Evolutionary conservation across 1,139 yeast genomes (phyloP).

Genomic region (Blastobotrys aristatus): DNA sequence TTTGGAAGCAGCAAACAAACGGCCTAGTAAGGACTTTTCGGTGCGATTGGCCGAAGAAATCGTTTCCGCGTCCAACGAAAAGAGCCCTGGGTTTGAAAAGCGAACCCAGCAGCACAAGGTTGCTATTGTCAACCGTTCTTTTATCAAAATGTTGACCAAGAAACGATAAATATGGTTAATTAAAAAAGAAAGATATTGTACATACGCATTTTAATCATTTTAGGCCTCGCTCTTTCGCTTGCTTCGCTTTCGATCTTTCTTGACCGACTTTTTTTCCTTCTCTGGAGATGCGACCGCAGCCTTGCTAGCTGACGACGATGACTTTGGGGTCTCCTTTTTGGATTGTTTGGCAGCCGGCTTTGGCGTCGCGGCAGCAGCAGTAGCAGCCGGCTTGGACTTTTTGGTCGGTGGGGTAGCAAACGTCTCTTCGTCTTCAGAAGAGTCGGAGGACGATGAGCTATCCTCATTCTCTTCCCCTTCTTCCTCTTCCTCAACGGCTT

Average conservation of each 20-base stretch:
- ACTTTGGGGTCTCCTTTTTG: conserved; percentile 1
- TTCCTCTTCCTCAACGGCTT: neutral
- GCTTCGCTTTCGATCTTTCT: conserved; percentile 23
- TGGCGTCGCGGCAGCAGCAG: neutral
- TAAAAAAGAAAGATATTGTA: neutral
- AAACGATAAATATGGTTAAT: conserved; percentile 10
- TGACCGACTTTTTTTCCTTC: conserved; percentile 20
- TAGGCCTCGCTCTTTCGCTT: conserved; percentile 21
- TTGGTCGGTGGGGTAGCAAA: conserved; percentile 1
- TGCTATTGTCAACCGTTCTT: conserved; percentile 52
- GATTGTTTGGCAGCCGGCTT: conserved; percentile 1
- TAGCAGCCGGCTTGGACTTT: conserved; percentile 8
- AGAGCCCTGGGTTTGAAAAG: conserved; percentile 79
- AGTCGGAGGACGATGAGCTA: neutral
- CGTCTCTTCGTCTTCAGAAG: conserved; percentile 12
- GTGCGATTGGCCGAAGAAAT: conserved; percentile 92
- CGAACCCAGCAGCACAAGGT: conserved; percentile 76
- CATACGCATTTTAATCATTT: neutral
- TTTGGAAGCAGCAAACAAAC: conserved; percentile 72
- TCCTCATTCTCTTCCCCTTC: neutral
- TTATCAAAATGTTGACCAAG: conserved; percentile 30
- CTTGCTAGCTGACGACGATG: conserved; percentile 6
- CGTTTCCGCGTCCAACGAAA: conserved; percentile 69
- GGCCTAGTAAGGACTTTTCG: conserved; percentile 73
- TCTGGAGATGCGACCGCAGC: conserved; percentile 13